phyloP scores from a whole-genome alignment of 2,329 filamentous ascomycete genomes.

The Ophiocordyceps camponoti-leonardi region DNA sequence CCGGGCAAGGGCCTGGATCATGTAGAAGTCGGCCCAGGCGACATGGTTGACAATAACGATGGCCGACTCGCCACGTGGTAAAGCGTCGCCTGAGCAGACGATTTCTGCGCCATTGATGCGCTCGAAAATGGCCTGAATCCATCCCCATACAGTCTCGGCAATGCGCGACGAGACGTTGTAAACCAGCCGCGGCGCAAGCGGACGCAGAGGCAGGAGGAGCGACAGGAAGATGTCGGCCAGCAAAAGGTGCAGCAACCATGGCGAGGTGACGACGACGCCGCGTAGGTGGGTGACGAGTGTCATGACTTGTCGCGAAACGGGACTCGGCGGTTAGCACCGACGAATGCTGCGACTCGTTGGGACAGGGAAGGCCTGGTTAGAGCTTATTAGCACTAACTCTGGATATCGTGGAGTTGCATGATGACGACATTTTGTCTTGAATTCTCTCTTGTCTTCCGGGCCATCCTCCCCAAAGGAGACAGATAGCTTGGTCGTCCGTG shows the following conservation, averaged over 20 bases:
- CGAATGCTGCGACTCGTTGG: neutral
- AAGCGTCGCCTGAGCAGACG: slow-evolving; percentile 30
- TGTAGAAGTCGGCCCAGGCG: slow-evolving; percentile 46
- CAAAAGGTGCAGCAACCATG: slow-evolving; percentile 36
- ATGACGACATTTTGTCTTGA: neutral
- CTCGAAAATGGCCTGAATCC: slow-evolving; percentile 40
- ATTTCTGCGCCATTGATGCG: slow-evolving; percentile 33
- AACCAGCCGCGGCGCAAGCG: slow-evolving; percentile 27
- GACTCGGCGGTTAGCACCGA: too few species aligned
- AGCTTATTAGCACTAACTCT: neutral
- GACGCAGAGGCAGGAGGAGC: slow-evolving; percentile 27
- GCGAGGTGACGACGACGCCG: slow-evolving; percentile 23
- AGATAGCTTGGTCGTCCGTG: neutral
- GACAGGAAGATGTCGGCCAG: slow-evolving; percentile 33
- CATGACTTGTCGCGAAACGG: neutral
- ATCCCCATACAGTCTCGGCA: slow-evolving; percentile 36
- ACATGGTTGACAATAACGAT: slow-evolving; percentile 44
- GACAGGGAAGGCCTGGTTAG: neutral
- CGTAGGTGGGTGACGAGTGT: slow-evolving; percentile 19
- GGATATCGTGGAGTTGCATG: neutral
- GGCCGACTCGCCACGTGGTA: slow-evolving; percentile 37
- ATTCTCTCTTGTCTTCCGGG: neutral
- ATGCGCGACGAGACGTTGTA: slow-evolving; percentile 37
- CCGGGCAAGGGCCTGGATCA: slow-evolving; percentile 40
- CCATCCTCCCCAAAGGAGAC: neutral